Base-by-base conservation (phyloP, 345 rosid genomes). In the Firmiana major region DNA sequence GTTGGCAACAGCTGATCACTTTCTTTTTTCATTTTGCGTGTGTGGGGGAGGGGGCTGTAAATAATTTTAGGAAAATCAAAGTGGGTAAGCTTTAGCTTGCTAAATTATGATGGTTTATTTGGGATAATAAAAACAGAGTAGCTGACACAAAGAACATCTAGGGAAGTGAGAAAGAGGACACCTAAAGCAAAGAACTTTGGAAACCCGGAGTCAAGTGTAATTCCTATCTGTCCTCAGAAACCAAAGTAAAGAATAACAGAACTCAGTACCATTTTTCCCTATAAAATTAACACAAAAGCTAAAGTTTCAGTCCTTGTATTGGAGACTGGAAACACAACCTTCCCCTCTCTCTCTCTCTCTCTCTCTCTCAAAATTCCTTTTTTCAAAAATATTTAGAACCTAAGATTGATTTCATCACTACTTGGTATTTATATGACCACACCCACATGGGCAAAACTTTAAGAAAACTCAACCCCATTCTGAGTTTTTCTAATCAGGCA, bases 391-490 rank as follows among this genome's bases (percentile, higher is more conserved):
- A 79, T 76, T 51, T 36, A 59, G 64, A 62, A 7, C 42, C 73
- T 26, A 60, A 67, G 83, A 86, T 88, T 89, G 90, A 87, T 87
- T 87, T 90, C 91, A 85, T 83, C 94, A 87, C 86, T 86, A 83
- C 88, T 80, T 78, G 75, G 86, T 87, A 87, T 89, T 83, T 89
- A 89, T 84, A 82, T 69, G 88, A 77, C 84, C 85, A 84, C 80
- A 79, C 83, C 89, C 94, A 91, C 93, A 88, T 90, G 92, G 84
- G 73, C 79, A 81, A 86, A 82, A 80, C 87, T 89, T 86, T 86
- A 64, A 86, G 83, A 82, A 86, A 88, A 83, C 79, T 75, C 88
- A 82, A 81, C 77, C 87, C 89, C 71, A 42, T 53, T 73, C 49
- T n/a, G 42, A 67, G 51, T 70, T 63, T 78, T 69, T 83, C 67